Percentiles rank a stretch among this genome's conserved stretches.
phyloP scores from a whole-genome alignment of 305 asterid species.

The Euphrasia arctica region DNA sequence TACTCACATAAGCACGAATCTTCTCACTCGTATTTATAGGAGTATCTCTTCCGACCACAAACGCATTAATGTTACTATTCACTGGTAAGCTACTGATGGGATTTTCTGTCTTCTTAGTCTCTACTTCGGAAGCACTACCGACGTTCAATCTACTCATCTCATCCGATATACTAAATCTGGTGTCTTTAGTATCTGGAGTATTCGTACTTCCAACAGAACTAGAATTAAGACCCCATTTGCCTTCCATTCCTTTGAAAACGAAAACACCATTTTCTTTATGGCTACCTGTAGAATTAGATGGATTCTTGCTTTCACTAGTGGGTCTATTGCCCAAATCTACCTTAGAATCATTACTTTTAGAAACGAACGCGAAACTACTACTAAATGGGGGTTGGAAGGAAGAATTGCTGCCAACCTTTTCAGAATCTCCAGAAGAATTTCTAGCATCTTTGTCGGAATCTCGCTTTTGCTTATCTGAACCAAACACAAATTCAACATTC shows the following conservation, averaged over 20 bases:
- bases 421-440: constrained; percentile 31
- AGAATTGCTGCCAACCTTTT: constrained; percentile 27
- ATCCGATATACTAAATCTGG: constrained; percentile 26
- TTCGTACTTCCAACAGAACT: constrained; percentile 24
- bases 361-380: constrained; percentile 29
- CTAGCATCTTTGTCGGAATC: constrained; percentile 1
- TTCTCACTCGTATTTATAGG: constrained; percentile 42
- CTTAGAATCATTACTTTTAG: constrained; percentile 21
- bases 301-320: constrained; percentile 22
- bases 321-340: constrained; percentile 25
- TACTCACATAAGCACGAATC: constrained; percentile 23
- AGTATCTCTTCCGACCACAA: constrained; percentile 42
- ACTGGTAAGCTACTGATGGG: constrained; percentile 17
- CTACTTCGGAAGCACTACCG: constrained; percentile 30
- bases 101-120: constrained; percentile 22
- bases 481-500: constrained; percentile 31
- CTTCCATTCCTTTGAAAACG: constrained; percentile 39
- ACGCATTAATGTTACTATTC: constrained; percentile 20
- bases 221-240: constrained; percentile 17
- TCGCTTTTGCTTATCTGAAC: constrained; percentile 22
- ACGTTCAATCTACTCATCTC: constrained; percentile 41
- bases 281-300: constrained; percentile 22
- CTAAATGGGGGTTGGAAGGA: constrained; percentile 26
- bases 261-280: constrained; percentile 36
- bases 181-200: constrained; percentile 21